phyloP scores from a whole-genome alignment of 2,329 filamentous ascomycete species.

The Xylariaceae sp. region DNA sequence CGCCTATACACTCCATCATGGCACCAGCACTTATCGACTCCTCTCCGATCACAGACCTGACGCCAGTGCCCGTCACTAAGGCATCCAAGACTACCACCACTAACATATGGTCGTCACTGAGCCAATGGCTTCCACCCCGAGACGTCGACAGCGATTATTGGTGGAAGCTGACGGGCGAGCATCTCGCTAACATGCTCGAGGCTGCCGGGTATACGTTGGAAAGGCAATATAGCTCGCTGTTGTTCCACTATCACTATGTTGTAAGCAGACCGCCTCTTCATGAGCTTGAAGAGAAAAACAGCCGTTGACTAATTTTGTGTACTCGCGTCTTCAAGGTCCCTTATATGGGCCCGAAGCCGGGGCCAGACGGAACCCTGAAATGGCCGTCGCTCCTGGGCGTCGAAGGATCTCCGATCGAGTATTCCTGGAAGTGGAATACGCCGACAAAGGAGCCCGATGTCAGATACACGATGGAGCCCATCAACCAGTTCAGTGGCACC shows the following conservation, averaged over 20 bases:
- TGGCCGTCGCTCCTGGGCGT: constrained; percentile 4
- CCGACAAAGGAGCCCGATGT: constrained; percentile 8
- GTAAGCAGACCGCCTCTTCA: constrained; percentile 5
- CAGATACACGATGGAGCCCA: constrained; percentile 15
- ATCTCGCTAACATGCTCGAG: constrained; percentile 8
- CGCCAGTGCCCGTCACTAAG: too few relatives aligned
- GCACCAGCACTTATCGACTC: too few relatives aligned
- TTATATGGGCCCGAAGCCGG: constrained; percentile 4
- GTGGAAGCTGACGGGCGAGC: constrained; percentile 9
- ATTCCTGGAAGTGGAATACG: constrained; percentile 17
- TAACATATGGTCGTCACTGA: constrained; percentile 1
- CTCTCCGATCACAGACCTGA: too few relatives aligned
- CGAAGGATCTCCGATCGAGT: constrained; percentile 11
- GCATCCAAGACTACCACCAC: too few relatives aligned
- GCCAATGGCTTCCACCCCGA: constrained; percentile 1
- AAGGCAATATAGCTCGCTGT: constrained; percentile 2
- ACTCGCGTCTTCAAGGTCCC: constrained; percentile 3
- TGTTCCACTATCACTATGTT: constrained; percentile 12
- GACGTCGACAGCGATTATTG: constrained; percentile 5
- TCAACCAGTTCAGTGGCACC: constrained; percentile 15
- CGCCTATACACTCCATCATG: too few relatives aligned
- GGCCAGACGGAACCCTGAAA: neutral
- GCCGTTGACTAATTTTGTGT: neutral
- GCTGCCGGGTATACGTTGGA: constrained; percentile 6
- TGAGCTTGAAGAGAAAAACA: neutral